Evolutionary conservation across 371 early-diverging fungal species (phyloP).

Genomic region (Actinomucor elegans): DNA sequence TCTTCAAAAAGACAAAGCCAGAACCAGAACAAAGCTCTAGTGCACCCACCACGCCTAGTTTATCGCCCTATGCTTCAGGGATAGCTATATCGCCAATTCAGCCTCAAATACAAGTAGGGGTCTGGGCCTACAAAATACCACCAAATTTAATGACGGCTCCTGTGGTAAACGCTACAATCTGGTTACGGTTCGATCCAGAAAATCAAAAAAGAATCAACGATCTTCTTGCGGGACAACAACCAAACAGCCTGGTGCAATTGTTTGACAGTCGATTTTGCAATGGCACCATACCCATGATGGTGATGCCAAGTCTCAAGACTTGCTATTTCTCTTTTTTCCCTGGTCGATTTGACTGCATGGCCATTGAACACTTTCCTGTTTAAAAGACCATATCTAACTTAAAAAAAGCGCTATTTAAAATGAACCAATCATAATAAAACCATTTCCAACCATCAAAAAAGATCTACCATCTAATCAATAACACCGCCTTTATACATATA

Average conservation of each 20-base stretch:
- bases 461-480: neutral
- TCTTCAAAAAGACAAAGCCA: constrained; percentile 1
- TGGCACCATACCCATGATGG: constrained; percentile 3
- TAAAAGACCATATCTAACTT: neutral
- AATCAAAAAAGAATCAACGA: constrained; percentile 16
- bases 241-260: neutral
- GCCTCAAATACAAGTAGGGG: neutral
- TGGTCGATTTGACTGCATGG: too few species aligned
- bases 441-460: neutral
- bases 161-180: neutral
- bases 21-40: neutral
- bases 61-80: constrained; percentile 1
- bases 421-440: neutral
- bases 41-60: neutral
- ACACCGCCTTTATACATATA: neutral
- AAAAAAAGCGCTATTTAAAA: neutral
- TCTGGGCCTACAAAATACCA: constrained; percentile 14
- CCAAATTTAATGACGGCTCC: neutral
- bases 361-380: too few species aligned
- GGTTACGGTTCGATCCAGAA: constrained; percentile 13
- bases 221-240: constrained; percentile 4
- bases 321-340: constrained; percentile 8
- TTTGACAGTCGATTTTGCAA: constrained; percentile 10
- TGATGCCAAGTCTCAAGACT: neutral
- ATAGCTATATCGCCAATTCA: neutral